Evolutionary conservation across 768 basidiomycete genomes (phyloP), one percentile per base, ranked within the genome.

Genomic region (Tylopilus balloui): DNA sequence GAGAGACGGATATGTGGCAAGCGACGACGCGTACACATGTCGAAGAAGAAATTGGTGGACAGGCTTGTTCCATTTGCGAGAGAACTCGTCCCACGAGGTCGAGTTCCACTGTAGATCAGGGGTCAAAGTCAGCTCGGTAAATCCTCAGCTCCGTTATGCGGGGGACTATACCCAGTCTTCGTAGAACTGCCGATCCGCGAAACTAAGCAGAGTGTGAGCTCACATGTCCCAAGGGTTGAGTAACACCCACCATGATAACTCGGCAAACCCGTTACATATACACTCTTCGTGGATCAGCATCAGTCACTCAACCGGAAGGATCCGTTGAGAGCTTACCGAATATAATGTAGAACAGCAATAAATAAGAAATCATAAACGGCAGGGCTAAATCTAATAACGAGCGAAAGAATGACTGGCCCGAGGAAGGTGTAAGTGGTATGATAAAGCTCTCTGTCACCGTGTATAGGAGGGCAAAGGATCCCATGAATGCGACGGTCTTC

Each of bases 21-120:
- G 90, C 7, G 90, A 82, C 10, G 92, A 87, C 3, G 92, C 86
- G 59, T 99, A 99, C 27, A 99, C 93, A 64, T 99, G 96, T 11
- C 92, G 83, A 15, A 98, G 78, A 32, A 99, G 80, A 78, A 91
- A 91, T n/a, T 78, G 77, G 57, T 98, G 86, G 27, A 97, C 95
- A 11, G 95, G 95, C 56, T 90, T 92, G 71, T 98, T 98, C 95
- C 96, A 98, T 71, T 95, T 94, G 37, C 96, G 84, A 4, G 94
- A 89, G 66, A 95, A 97, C 67, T 97, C 92, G 57, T 97, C 95
- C 89, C 88, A 93, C 2, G 92, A 90, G 0, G 87, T 92, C 6
- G 92, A 92, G 69, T 98, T 98, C 95, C 95, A 97, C 88, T 81
- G n/a, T 28, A 21, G 19, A 47, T 15, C 17, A 39, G 17, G 32